These are phyloP conservation scores for Xylaria bambusicola DNA, from an alignment of 495 filamentous ascomycete genomes.

Conservation along the genomic window DNA sequence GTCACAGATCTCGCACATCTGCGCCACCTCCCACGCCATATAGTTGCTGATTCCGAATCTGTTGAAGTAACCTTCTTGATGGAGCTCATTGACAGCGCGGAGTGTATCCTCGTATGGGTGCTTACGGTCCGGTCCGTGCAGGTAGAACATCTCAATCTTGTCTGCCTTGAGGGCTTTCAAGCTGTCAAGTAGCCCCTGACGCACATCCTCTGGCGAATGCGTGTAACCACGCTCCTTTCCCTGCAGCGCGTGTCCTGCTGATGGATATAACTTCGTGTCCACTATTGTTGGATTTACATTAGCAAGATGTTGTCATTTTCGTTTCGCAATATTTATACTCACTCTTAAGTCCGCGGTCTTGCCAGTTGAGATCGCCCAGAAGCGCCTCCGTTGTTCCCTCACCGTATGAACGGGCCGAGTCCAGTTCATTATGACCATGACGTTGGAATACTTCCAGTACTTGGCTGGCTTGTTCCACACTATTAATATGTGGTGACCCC, in stretches of 20 bases:
- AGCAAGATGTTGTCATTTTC: neutral
- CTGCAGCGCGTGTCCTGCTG: slow-evolving; percentile 12
- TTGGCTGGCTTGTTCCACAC: slow-evolving; percentile 45
- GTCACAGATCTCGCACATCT: slow-evolving; percentile 52
- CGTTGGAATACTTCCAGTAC: slow-evolving; percentile 45
- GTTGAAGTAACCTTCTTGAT: slow-evolving; percentile 50
- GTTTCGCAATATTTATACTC: neutral
- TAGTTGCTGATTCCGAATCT: slow-evolving; percentile 55
- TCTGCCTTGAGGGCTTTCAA: slow-evolving; percentile 47
- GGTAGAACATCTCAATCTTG: slow-evolving; percentile 55
- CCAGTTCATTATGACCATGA: slow-evolving; percentile 58
- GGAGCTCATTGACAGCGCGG: slow-evolving; percentile 47
- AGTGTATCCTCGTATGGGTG: slow-evolving; percentile 54
- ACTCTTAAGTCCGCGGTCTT: slow-evolving; percentile 46
- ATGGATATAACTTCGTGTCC: slow-evolving; percentile 56
- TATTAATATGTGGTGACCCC: slow-evolving; percentile 25
- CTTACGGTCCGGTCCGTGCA: slow-evolving; percentile 52
- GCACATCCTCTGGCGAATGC: slow-evolving; percentile 40
- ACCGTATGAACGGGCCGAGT: slow-evolving; percentile 58
- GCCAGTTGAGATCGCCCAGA: slow-evolving; percentile 50
- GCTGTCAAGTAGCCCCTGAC: slow-evolving; percentile 39
- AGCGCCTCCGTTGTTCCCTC: slow-evolving; percentile 52
- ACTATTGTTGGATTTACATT: slow-evolving; percentile 23
- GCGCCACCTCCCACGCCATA: slow-evolving; percentile 51
- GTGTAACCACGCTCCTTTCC: slow-evolving; percentile 24